These are phyloP conservation scores for Monilinia polystroma DNA, from an alignment of 2,329 filamentous ascomycete species.

Conservation along the genomic window DNA sequence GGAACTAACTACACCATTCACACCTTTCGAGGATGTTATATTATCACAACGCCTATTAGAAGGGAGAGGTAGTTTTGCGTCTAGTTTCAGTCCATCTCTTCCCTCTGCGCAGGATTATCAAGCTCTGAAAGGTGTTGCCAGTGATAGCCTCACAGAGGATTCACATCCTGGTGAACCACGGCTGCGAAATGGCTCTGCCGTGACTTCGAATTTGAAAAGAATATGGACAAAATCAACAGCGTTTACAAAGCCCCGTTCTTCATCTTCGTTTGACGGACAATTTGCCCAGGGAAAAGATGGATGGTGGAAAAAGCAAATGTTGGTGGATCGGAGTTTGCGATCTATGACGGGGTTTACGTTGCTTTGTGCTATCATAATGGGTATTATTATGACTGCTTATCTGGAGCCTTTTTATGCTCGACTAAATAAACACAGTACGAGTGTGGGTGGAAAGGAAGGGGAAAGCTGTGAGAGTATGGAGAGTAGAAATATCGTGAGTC, in stretches of 20 bases:
- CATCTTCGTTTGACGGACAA: conserved; percentile 27
- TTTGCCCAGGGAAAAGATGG: conserved; percentile 31
- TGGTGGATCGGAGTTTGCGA: conserved; percentile 30
- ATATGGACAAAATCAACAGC: conserved; percentile 14
- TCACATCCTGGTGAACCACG: background rate
- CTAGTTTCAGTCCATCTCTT: background rate
- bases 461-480: conserved; percentile 28
- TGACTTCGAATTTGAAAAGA: conserved; percentile 13
- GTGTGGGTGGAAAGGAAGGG: conserved; percentile 27
- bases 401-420: conserved; percentile 24
- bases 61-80: conserved; percentile 2
- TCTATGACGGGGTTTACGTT: conserved; percentile 30
- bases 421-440: conserved; percentile 25
- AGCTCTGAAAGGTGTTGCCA: background rate
- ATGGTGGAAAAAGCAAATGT: conserved; percentile 33
- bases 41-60: conserved; percentile 11
- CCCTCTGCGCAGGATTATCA: conserved; percentile 9
- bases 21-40: background rate
- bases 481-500: conserved; percentile 27
- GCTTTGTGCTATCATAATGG: conserved; percentile 28
- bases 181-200: background rate
- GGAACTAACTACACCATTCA: background rate
- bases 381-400: conserved; percentile 28
- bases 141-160: background rate
- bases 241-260: background rate